Base-by-base conservation (phyloP, 768 basidiomycete species). In the Tulasnella sp. region DNA sequence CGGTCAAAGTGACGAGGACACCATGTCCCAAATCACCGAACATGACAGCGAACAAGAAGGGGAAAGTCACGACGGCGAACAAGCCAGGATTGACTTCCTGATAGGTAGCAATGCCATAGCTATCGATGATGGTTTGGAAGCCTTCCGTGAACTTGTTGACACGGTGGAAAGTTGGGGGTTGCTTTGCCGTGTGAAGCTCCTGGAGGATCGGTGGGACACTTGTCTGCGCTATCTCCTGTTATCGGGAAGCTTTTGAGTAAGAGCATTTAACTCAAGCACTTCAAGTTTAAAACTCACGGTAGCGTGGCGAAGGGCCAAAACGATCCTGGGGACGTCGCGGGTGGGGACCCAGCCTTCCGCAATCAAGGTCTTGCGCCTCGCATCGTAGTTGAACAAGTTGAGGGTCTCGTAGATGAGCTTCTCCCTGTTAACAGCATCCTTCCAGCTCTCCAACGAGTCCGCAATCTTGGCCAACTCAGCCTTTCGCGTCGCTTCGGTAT, bases 21-120 rank as follows among this genome's bases (percentile, higher is more conserved):
- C 95, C 97, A 84, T 99, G 97, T 3, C 97, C 97, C 81, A 99
- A 93, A 83, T 99, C 97, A 80, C 97, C 97, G 82, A 99, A 99
- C 97, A 99, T 99, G 85, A 99, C 94, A 5, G 95, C 97, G 80
- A 99, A 99, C 79, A 99, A 84, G 89, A 99, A 99, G 0, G 97
- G 97, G 89, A 97, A 97, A 1, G 96, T 97, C 79, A 92, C 85
- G 79, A 93, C 85, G 0, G 94, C 94, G 83, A 97, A 97, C 37
- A 99, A 84, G 74, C 96, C 97, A 25, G 97, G 97, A 82, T 99
- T 99, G 82, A 96, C 90, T 83, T 99, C 97, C 82, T 98, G 93
- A 82, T 99, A 99, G 0, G 89, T 90, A 17, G 95, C 93, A 72
- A 94, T 90, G 80, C 97, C 97, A 81, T 99, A 99, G 71, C 92